Conservation (phyloP, 305 asterid species). For the Solanum hybrid region DNA sequence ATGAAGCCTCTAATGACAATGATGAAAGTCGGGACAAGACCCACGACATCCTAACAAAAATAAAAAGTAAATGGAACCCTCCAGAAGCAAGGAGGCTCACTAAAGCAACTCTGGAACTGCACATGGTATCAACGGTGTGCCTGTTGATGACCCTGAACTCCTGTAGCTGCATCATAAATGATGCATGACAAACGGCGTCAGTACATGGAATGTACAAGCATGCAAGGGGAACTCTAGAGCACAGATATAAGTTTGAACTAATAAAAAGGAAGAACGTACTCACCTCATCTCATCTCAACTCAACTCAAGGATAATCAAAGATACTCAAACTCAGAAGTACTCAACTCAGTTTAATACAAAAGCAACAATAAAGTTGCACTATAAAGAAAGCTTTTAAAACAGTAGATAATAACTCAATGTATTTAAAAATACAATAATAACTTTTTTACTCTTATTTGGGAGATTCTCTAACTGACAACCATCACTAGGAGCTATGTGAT, state of each 20-base stretch:
- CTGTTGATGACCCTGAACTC: neutral
- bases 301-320: neutral
- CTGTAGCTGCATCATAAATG: neutral
- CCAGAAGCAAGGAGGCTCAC: neutral
- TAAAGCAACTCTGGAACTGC: neutral
- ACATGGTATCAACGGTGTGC: neutral
- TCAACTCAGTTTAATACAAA: neutral
- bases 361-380: neutral
- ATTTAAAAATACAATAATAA: too few relatives aligned
- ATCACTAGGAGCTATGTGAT: neutral
- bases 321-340: neutral
- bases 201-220: neutral
- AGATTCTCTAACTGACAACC: neutral
- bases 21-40: neutral
- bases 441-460: neutral
- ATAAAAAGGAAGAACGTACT: neutral
- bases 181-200: neutral
- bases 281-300: neutral
- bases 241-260: too few relatives aligned
- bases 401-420: neutral
- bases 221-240: neutral
- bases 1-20: neutral
- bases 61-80: neutral
- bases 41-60: neutral
- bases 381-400: too few relatives aligned